These are phyloP conservation scores for Saksenaea vasiformis DNA, from an alignment of 371 early-diverging fungal species.

Conservation along the genomic window DNA sequence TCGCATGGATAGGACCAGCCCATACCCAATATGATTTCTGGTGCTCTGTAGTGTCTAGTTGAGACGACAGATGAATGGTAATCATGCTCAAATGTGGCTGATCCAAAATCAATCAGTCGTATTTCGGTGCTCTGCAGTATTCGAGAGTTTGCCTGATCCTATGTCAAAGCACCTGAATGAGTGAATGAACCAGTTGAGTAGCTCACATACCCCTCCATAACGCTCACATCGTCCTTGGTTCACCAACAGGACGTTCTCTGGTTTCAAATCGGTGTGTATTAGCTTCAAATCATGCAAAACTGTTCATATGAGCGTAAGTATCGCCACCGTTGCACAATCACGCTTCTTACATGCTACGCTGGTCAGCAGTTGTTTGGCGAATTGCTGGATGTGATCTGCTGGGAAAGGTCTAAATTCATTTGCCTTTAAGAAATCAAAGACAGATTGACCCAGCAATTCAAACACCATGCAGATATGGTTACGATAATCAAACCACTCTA, in stretches of 20 bases:
- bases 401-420: conserved; percentile 91
- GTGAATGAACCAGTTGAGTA: not conserved
- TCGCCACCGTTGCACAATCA: not conserved
- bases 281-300: conserved; percentile 83
- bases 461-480: conserved; percentile 98
- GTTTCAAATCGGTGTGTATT: conserved; percentile 54
- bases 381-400: conserved; percentile 80
- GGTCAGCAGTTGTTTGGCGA: conserved; percentile 77
- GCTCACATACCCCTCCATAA: not conserved
- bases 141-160: conserved; percentile 40
- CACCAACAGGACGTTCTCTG: conserved; percentile 19
- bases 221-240: conserved; percentile 3
- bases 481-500: conserved; percentile 81
- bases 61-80: conserved; percentile 89
- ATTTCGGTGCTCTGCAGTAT: conserved; percentile 75
- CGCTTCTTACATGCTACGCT: conserved; percentile 73
- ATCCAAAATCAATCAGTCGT: conserved; percentile 93
- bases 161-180: not conserved
- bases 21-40: conserved; percentile 90
- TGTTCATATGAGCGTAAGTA: conserved; percentile 17
- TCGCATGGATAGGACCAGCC: conserved; percentile 98
- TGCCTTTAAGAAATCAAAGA: conserved; percentile 93
- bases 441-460: conserved; percentile 82
- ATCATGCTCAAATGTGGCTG: conserved; percentile 90
- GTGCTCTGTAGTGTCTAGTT: conserved; percentile 97